Evolutionary conservation across 1,284 basidiomycete species (phyloP), one percentile per base, ranked within the genome.

Genomic region (Cryptococcus floricola): DNA sequence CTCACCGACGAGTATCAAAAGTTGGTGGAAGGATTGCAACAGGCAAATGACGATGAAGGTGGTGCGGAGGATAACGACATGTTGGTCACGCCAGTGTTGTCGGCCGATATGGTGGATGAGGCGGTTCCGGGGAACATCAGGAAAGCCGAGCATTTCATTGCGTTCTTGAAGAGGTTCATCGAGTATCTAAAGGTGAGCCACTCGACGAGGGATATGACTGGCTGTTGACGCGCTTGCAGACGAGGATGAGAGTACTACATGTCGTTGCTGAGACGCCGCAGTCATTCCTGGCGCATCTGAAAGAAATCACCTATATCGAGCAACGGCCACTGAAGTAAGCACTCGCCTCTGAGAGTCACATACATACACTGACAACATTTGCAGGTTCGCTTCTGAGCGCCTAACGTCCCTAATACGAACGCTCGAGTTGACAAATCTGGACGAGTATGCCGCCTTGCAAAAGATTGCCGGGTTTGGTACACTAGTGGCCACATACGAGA

Each of bases 261-360:
- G 96, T 99, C 60, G 96, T 99, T 9, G 96, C 96, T n/a, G 96
- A 99, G 76, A 98, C 96, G 4, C 96, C 96, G 0, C 80, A 91
- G n/a, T 98, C 94, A 2, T 99, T 99, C 77, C 78, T 99, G 43
- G 96, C 98, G 69, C 96, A 99, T 78, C 81, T 99, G 48, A 98
- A 97, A 77, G 96, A 99, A 70, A 97, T 98, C 66, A 98, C 96
- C 12, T 99, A 92, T 73, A 99, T 99, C 66, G 96, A 99, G 74
- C 83, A 91, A 61, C 83, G 95, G 63, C 96, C 96, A n/a, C 79
- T 99, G 56, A 84, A 89, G 91, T 88, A 69, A 58, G 81, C 73
- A 61, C 6, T 18, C 12, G n/a, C n/a, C 16, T 8, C 9, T 10
- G 14, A 39, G n/a, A 12, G 23, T 34, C 23, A 10, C 18, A 38